Evolutionary conservation across 495 filamentous ascomycete genomes (phyloP).

Genomic region (Baudoinia panamericana): DNA sequence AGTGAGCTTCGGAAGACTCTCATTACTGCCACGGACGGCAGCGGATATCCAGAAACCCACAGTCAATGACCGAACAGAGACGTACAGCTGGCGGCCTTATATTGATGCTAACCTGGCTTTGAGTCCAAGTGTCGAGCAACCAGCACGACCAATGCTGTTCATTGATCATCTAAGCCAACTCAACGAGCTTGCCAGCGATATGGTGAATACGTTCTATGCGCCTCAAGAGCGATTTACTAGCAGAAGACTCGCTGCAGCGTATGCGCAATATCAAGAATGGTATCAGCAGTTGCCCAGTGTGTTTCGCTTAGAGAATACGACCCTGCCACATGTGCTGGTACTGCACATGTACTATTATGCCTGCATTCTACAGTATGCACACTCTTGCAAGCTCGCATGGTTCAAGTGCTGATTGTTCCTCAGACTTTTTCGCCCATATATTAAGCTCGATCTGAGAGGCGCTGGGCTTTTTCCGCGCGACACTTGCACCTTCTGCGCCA

Average conservation of each 20-base stretch:
- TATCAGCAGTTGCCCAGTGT: constrained; percentile 47
- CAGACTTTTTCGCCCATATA: constrained; percentile 49
- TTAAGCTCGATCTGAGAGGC: constrained; percentile 45
- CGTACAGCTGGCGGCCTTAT: constrained; percentile 44
- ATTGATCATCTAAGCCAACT: constrained; percentile 51
- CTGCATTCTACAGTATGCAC: constrained; percentile 49
- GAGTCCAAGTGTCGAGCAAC: constrained; percentile 8
- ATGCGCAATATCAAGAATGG: constrained; percentile 50
- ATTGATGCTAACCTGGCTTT: constrained; percentile 33
- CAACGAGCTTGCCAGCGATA: constrained; percentile 53
- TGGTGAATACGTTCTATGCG: constrained; percentile 49
- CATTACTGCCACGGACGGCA: constrained; percentile 46
- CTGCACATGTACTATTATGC: constrained; percentile 22
- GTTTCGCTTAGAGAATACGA: constrained; percentile 41
- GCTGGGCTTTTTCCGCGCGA: constrained; percentile 48
- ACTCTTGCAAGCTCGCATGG: neutral
- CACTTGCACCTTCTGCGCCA: constrained; percentile 47
- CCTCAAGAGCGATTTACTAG: constrained; percentile 46
- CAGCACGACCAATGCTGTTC: constrained; percentile 25
- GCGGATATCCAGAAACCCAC: constrained; percentile 44
- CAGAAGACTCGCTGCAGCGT: constrained; percentile 41
- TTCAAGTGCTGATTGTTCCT: neutral
- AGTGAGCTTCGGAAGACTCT: constrained; percentile 47
- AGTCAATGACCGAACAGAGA: constrained; percentile 42
- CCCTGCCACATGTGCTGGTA: constrained; percentile 19